Evolutionary conservation across 1,139 yeast genomes (phyloP).

Genomic region (Groenewaldozyma sp.): DNA sequence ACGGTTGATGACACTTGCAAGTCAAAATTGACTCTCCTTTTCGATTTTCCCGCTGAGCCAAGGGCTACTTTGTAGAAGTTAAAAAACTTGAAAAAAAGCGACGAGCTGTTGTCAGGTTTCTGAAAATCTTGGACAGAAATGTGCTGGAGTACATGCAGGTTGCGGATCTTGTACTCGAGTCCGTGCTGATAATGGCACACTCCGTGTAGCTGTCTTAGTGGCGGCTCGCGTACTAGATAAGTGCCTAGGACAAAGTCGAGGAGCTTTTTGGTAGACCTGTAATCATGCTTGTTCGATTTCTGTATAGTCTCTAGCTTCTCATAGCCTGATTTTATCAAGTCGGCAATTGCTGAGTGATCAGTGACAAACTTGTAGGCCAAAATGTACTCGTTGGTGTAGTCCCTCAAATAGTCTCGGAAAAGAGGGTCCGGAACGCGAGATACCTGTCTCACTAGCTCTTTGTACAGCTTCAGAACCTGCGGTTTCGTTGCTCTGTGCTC

Average conservation of each 20-base stretch:
- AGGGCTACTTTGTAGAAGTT: constrained; percentile 7
- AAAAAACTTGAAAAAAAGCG: constrained; percentile 15
- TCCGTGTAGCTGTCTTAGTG: constrained; percentile 12
- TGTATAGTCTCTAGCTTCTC: constrained; percentile 9
- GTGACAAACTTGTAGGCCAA: constrained; percentile 17
- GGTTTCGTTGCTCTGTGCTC: constrained; percentile 9
- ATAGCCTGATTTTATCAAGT: constrained; percentile 12
- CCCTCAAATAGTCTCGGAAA: constrained; percentile 15
- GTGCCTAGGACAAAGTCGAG: constrained; percentile 13
- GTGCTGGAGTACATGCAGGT: constrained; percentile 3
- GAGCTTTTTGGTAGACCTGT: constrained; percentile 9
- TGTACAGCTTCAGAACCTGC: constrained; percentile 13
- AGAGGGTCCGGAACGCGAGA: constrained; percentile 17
- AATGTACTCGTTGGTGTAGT: constrained; percentile 15
- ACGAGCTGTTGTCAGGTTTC: constrained; percentile 2
- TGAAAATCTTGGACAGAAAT: constrained; percentile 8
- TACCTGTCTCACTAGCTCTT: constrained; percentile 12
- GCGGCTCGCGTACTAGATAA: constrained; percentile 14
- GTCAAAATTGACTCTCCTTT: constrained; percentile 15
- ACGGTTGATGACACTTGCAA: constrained; percentile 15
- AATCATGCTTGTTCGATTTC: constrained; percentile 11
- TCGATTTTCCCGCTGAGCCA: constrained; percentile 11
- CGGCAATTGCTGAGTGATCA: constrained; percentile 9
- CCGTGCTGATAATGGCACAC: constrained; percentile 9
- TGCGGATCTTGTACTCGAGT: constrained; percentile 2